Conservation (phyloP, 257 asterid genomes). For the Ligustrum vulgare region DNA sequence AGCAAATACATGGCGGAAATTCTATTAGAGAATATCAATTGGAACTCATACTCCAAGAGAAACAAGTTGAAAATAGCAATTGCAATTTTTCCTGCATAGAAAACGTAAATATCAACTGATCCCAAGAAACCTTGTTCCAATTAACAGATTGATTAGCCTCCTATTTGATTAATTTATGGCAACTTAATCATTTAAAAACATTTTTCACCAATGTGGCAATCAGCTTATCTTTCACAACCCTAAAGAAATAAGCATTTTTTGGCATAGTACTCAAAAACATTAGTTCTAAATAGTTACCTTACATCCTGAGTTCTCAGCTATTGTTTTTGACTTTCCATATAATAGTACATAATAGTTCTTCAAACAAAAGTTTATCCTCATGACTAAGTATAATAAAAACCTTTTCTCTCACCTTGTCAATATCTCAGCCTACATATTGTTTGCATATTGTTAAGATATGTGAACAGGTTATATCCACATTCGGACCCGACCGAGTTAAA, state of each 20-base stretch:
- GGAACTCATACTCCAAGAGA: background rate
- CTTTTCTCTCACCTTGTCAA: background rate
- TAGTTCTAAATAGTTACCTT: background rate
- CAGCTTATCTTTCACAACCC: background rate
- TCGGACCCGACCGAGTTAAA: background rate
- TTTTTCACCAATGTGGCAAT: background rate
- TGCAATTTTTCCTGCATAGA: background rate
- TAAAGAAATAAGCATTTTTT: background rate
- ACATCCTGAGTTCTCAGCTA: background rate
- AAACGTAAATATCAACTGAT: conserved; percentile 1
- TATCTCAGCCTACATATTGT: background rate
- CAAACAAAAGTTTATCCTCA: background rate
- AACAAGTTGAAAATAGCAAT: background rate
- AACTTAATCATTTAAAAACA: background rate
- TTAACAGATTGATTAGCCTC: background rate
- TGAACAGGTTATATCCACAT: background rate
- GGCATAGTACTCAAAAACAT: background rate
- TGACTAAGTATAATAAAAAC: background rate
- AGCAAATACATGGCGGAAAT: background rate
- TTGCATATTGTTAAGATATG: background rate
- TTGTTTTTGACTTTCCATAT: background rate
- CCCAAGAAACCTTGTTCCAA: background rate
- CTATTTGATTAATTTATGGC: background rate
- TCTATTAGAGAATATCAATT: background rate
- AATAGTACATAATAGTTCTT: background rate